phyloP scores from a whole-genome alignment of 1,139 yeast species.

The Spathaspora sp. region DNA sequence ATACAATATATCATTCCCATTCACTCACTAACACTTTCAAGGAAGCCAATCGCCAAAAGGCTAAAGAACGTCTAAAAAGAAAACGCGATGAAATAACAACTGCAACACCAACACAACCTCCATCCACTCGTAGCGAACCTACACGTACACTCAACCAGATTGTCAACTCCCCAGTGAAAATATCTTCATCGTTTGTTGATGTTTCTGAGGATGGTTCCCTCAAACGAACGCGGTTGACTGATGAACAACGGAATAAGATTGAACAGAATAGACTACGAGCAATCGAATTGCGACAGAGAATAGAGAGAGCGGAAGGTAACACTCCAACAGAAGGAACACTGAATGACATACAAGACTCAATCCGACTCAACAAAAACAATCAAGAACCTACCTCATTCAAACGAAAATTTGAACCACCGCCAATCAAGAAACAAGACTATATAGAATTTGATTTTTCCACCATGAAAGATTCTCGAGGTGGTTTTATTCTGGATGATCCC shows the following conservation, averaged over 20 bases:
- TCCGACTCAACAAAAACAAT: slow-evolving; percentile 13
- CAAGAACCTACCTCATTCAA: slow-evolving; percentile 10
- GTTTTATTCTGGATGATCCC: slow-evolving; percentile 59
- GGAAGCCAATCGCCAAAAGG: slow-evolving; percentile 61
- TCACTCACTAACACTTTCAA: slow-evolving; percentile 20
- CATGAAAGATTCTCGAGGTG: slow-evolving; percentile 86
- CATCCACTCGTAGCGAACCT: slow-evolving; percentile 15
- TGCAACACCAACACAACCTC: slow-evolving; percentile 16
- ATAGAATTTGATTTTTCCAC: slow-evolving; percentile 92
- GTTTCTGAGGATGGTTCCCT: slow-evolving; percentile 11
- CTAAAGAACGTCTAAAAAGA: slow-evolving; percentile 55
- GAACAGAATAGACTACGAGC: slow-evolving; percentile 63
- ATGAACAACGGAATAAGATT: slow-evolving; percentile 51
- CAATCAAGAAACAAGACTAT: slow-evolving; percentile 63
- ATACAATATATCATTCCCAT: neutral
- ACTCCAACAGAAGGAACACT: neutral
- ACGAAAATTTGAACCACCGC: slow-evolving; percentile 32
- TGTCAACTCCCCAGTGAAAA: slow-evolving; percentile 13
- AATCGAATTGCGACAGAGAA: slow-evolving; percentile 37
- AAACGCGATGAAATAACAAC: slow-evolving; percentile 29
- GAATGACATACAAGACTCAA: slow-evolving; percentile 6
- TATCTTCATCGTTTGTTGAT: slow-evolving; percentile 16
- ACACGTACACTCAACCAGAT: slow-evolving; percentile 11
- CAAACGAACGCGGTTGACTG: slow-evolving; percentile 37
- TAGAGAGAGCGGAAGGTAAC: neutral